A percentile compares a stretch with the other conserved stretches of the same genome.
These are phyloP conservation scores for Botryosphaeria dothidea DNA, from an alignment of 2,329 filamentous ascomycete species.

Conservation along the genomic window DNA sequence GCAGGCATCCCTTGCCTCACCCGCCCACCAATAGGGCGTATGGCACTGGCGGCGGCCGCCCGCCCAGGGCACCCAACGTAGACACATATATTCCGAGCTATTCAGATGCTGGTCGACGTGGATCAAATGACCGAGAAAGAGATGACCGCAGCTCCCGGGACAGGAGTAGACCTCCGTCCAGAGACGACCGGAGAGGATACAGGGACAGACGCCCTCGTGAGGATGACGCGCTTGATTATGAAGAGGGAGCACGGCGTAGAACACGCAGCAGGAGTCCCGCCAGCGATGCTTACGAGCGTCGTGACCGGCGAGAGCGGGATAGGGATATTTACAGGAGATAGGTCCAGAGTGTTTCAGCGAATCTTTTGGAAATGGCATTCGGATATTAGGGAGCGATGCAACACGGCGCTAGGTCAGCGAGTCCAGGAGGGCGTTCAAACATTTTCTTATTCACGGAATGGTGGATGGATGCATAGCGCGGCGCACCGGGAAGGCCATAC, in stretches of 20 bases:
- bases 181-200: conserved; percentile 35
- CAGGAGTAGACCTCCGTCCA: conserved; percentile 30
- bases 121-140: conserved; percentile 31
- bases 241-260: conserved; percentile 31
- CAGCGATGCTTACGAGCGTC: conserved; percentile 27
- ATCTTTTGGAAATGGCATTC: background rate
- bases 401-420: background rate
- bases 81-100: conserved; percentile 52
- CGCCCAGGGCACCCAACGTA: conserved; percentile 24
- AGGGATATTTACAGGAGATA: conserved; percentile 16
- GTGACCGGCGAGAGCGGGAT: conserved; percentile 22
- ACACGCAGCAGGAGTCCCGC: conserved; percentile 36
- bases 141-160: conserved; percentile 33
- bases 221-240: conserved; percentile 26
- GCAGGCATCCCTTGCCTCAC: conserved; percentile 35
- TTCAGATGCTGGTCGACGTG: conserved; percentile 20
- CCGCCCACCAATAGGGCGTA: conserved; percentile 30
- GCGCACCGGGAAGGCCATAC: conserved; percentile 6
- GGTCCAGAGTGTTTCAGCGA: background rate
- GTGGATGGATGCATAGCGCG: conserved; percentile 17
- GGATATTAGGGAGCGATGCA: background rate
- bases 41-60: conserved; percentile 22
- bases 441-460: background rate
- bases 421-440: background rate
- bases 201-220: conserved; percentile 24